Evolutionary conservation across 2,329 filamentous ascomycete species (phyloP).

Genomic region (Fusarium sp.): DNA sequence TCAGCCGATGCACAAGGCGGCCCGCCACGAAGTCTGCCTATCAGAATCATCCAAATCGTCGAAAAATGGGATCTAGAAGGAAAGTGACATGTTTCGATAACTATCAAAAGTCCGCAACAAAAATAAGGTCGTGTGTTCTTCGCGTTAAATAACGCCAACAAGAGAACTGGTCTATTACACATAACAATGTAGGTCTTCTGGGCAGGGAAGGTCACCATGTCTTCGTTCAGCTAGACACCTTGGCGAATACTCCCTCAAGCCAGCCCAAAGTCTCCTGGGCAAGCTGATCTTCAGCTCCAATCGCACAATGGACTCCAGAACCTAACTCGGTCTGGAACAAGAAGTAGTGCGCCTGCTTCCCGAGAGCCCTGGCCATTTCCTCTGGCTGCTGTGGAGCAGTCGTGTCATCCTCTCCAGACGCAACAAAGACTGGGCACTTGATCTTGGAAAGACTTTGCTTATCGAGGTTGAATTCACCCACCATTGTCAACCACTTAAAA

Average conservation of each 20-base stretch:
- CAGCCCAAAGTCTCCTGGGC: neutral
- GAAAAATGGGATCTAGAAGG: too few relatives aligned
- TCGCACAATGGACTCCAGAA: neutral
- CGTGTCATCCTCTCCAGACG: neutral
- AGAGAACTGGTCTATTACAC: rapidly evolving
- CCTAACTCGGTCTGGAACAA: neutral
- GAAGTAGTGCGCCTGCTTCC: neutral
- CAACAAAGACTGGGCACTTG: neutral
- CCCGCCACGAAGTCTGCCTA: too few relatives aligned
- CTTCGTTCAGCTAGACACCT: neutral
- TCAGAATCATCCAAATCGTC: too few relatives aligned
- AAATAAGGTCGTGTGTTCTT: rapidly evolving
- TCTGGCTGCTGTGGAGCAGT: neutral
- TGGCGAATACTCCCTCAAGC: neutral
- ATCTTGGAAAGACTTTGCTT: conserved; percentile 24
- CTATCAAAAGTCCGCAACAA: too few relatives aligned
- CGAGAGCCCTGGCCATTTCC: neutral
- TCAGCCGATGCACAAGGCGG: too few relatives aligned
- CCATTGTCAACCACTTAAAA: neutral
- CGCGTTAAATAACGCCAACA: rapidly evolving
- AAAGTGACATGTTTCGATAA: too few relatives aligned
- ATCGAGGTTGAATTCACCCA: conserved; percentile 11
- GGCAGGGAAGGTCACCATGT: rapidly evolving
- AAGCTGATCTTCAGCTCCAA: neutral
- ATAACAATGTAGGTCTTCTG: neutral